phyloP scores from a whole-genome alignment of 805 yeast species.

The Wickerhamiella azymoides region DNA sequence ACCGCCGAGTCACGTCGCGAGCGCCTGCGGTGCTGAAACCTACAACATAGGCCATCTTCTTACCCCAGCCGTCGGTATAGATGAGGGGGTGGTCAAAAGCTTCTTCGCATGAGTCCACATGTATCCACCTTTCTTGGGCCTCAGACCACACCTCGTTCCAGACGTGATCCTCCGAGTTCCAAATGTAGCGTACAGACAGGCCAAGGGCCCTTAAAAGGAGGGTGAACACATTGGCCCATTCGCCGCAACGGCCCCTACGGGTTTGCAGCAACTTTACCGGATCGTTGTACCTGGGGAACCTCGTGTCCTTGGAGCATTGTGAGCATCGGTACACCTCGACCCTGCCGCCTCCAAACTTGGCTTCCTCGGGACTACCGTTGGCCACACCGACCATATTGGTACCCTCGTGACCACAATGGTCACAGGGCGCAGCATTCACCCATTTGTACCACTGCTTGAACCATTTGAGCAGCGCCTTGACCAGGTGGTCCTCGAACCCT shows the following conservation, averaged over 20 bases:
- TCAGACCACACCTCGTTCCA: constrained; percentile 84
- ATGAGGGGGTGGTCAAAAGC: constrained; percentile 69
- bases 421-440: constrained; percentile 62
- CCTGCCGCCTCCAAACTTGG: constrained; percentile 35
- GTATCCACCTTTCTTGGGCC: constrained; percentile 59
- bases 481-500: constrained; percentile 43
- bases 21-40: constrained; percentile 50
- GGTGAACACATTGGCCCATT: constrained; percentile 81
- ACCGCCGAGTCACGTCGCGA: constrained; percentile 55
- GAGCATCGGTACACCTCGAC: constrained; percentile 55
- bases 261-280: constrained; percentile 48
- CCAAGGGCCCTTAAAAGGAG: constrained; percentile 56
- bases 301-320: constrained; percentile 32
- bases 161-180: constrained; percentile 86
- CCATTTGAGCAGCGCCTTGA: constrained; percentile 45
- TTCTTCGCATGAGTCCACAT: constrained; percentile 73
- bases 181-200: constrained; percentile 51
- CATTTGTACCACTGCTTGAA: constrained; percentile 74
- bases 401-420: constrained; percentile 34
- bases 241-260: constrained; percentile 79
- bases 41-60: constrained; percentile 76
- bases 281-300: constrained; percentile 69
- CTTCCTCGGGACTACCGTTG: constrained; percentile 35
- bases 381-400: constrained; percentile 29
- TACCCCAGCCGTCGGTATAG: constrained; percentile 81